A percentile compares a stretch with the other conserved stretches of the same genome.
phyloP scores from a whole-genome alignment of 441 rosid species.

The Eutrema salsugineum region DNA sequence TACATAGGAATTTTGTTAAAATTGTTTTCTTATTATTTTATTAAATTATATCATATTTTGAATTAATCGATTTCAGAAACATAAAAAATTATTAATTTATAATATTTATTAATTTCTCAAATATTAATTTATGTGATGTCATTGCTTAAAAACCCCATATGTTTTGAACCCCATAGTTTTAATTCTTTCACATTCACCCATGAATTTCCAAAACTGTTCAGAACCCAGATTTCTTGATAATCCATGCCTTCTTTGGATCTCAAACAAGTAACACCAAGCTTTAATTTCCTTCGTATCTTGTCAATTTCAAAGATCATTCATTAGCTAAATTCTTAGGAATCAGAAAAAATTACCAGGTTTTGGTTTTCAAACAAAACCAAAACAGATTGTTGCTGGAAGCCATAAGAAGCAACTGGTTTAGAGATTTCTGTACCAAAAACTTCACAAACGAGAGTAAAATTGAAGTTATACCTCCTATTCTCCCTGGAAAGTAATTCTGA shows the following conservation, averaged over 20 bases:
- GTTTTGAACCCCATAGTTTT: neutral
- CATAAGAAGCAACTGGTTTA: constrained; percentile 2
- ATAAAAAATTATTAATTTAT: too few relatives aligned
- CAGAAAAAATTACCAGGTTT: neutral
- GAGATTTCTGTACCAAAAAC: neutral
- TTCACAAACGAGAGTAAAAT: neutral
- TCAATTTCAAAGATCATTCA: neutral
- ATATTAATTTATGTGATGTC: too few relatives aligned
- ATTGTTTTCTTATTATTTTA: too few relatives aligned
- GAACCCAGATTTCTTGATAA: neutral
- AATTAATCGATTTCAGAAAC: too few relatives aligned
- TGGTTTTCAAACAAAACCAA: constrained; percentile 17
- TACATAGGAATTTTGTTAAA: too few relatives aligned
- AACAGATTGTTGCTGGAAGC: neutral
- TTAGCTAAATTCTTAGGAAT: neutral
- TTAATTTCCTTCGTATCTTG: constrained; percentile 13
- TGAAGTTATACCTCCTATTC: neutral
- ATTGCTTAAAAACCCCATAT: neutral
- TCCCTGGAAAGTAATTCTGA: neutral
- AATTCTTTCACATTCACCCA: neutral
- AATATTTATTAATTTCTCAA: too few relatives aligned
- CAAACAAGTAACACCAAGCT: constrained; percentile 4
- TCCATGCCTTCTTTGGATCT: neutral
- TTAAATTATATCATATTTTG: too few relatives aligned
- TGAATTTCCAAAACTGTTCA: neutral